These are phyloP conservation scores for Vararia minispora DNA, from an alignment of 768 basidiomycete species.

Conservation along the genomic window DNA sequence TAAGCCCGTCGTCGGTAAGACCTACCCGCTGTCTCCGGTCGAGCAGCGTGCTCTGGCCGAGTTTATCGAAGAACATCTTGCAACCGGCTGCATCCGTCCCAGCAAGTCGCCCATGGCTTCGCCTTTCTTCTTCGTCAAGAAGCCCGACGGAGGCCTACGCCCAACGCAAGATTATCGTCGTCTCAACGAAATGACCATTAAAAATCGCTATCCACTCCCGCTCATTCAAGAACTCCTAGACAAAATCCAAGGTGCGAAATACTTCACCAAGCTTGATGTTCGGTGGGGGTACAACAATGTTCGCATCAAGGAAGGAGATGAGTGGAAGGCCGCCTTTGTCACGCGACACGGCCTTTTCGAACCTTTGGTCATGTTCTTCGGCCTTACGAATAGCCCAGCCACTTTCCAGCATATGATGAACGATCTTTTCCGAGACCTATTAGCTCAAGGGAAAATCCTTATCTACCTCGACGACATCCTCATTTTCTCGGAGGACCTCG, in stretches of 20 bases:
- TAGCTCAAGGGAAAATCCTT: neutral
- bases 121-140: slow-evolving; percentile 22
- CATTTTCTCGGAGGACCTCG: too few relatives aligned
- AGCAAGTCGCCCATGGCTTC: slow-evolving; percentile 15
- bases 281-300: slow-evolving; percentile 24
- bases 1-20: slow-evolving; percentile 6
- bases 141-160: slow-evolving; percentile 19
- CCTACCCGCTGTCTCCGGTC: slow-evolving; percentile 11
- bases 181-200: slow-evolving; percentile 25
- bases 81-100: slow-evolving; percentile 13
- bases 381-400: slow-evolving; percentile 1
- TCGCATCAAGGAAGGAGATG: slow-evolving; percentile 17
- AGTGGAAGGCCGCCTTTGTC: slow-evolving; percentile 22
- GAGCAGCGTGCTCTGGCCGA: slow-evolving; percentile 10
- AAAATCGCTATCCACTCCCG: slow-evolving; percentile 23
- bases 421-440: too few relatives aligned
- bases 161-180: slow-evolving; percentile 18
- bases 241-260: slow-evolving; percentile 13
- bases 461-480: neutral
- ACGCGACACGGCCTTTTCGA: slow-evolving; percentile 6
- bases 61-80: slow-evolving; percentile 16
- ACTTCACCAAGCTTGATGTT: slow-evolving; percentile 22
- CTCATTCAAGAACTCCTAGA: slow-evolving; percentile 20
- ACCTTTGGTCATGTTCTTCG: slow-evolving; percentile 2
- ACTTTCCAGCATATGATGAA: neutral